Base-by-base conservation (phyloP, 805 yeast species). In the Clavispora fructus region DNA sequence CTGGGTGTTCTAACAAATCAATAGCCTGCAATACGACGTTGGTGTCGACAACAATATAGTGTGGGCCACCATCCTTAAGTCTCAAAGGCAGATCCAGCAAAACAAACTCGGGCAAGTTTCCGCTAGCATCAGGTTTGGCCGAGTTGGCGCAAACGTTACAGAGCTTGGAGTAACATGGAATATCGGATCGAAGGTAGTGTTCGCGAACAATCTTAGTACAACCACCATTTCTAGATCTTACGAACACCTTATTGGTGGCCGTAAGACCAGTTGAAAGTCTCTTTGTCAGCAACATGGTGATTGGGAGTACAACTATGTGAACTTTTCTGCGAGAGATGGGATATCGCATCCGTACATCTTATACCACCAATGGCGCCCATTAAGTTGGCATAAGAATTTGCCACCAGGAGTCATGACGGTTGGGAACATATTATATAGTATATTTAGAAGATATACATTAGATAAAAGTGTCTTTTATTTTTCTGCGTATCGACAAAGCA, bases 191-290 rank as follows among this genome's bases (percentile, higher is more conserved):
- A 47, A 94, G 71, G 61, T 94, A 94, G 65, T 92, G 99, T 62
- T 94, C 99, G 54, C 97, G 77, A 9, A 92, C 96, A 26, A 94
- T 78, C 63, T 94, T 92, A 31, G 90, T 77, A 6, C 97, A 97
- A 39, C 84, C 83, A 9, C 98, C 98, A 51, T 85, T 82, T 57
- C 94, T 77, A 2, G 97, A 87, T 57, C 97, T 73, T 46, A 94
- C 96, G 68, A 87, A 92, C 13, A 94, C 96, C 64, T 92, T 92
- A 41, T 85, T 87, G 0, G 94, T 84, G 29, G 85, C 94, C 3
- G 85, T 73, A 23, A 72, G 63, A 7, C 76, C 77, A 23, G 65
- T 53, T 7, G 73, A 62, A 37, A 71, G 59, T 54, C 75, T 56
- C 50, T 71, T 71, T 42, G 65, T 56, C 41, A 62, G 54, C 32